Conservation (phyloP, 495 filamentous ascomycete genomes). For the Xylaria telfairii region DNA sequence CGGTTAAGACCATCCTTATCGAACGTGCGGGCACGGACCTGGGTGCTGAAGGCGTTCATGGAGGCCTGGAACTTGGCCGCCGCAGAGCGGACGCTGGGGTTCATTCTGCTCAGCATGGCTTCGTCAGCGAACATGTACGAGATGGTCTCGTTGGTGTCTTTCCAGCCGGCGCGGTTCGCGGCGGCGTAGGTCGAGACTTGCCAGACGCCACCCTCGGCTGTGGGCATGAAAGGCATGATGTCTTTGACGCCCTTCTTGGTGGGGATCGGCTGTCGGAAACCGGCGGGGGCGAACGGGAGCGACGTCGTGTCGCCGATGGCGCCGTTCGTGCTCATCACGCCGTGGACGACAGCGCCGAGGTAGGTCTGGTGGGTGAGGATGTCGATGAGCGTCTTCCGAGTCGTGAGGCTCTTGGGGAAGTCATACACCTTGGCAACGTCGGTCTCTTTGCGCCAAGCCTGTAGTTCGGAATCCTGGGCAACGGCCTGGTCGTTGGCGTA, state of each 20-base stretch:
- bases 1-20: conserved; percentile 41
- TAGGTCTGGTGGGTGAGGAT: conserved; percentile 42
- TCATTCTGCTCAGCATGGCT: conserved; percentile 32
- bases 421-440: conserved; percentile 33
- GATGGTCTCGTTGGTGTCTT: conserved; percentile 33
- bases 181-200: conserved; percentile 22
- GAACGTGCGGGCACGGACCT: conserved; percentile 37
- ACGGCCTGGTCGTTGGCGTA: conserved; percentile 34
- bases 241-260: conserved; percentile 39
- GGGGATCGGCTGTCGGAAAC: conserved; percentile 43
- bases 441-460: conserved; percentile 40
- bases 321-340: conserved; percentile 42
- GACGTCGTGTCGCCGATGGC: conserved; percentile 32
- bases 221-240: conserved; percentile 39
- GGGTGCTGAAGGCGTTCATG: conserved; percentile 37
- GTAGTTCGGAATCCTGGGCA: conserved; percentile 39
- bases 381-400: conserved; percentile 36
- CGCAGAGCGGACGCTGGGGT: conserved; percentile 26
- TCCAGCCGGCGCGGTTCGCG: conserved; percentile 29
- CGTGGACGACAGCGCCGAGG: conserved; percentile 33
- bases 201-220: conserved; percentile 21
- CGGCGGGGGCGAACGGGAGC: conserved; percentile 45
- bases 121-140: conserved; percentile 40
- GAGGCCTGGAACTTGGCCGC: conserved; percentile 27
- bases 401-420: conserved; percentile 31